A percentile compares a stretch with the other conserved stretches of the same genome.
These are phyloP conservation scores for Aspergillus sp. DNA, from an alignment of 2,329 filamentous ascomycete genomes.

Conservation along the genomic window DNA sequence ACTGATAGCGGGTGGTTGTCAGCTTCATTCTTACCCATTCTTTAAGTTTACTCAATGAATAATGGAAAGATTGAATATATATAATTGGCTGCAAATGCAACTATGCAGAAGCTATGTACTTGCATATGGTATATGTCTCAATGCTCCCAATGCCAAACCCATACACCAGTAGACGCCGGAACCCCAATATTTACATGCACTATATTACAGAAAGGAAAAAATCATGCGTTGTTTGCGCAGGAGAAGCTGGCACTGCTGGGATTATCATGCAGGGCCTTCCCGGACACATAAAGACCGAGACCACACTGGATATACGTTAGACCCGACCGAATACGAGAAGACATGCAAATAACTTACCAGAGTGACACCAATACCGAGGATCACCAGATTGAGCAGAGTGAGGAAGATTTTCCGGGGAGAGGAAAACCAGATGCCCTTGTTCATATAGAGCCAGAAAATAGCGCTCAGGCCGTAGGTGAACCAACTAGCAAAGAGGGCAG, in stretches of 20 bases:
- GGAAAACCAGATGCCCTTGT: conserved; percentile 31
- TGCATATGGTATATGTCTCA: not conserved
- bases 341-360: conserved; percentile 17
- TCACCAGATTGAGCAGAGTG: conserved; percentile 25
- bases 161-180: not conserved
- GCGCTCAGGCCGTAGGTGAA: conserved; percentile 54
- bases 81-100: not conserved
- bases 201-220: not conserved
- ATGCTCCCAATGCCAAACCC: not conserved
- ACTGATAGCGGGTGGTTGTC: no score
- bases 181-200: not conserved
- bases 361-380: conserved; percentile 20
- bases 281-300: conserved; percentile 35
- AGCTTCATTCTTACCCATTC: no score
- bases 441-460: conserved; percentile 40
- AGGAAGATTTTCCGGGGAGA: conserved; percentile 30
- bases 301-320: conserved; percentile 22
- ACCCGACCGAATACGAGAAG: not conserved
- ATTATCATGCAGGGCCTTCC: conserved; percentile 34
- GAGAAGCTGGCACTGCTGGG: conserved; percentile 32
- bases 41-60: no score
- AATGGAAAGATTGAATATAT: not conserved
- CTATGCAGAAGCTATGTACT: conserved; percentile 6
- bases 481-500: conserved; percentile 65
- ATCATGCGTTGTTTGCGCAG: conserved; percentile 28